Base-by-base conservation (phyloP, 1,139 yeast genomes). In the Taphrina confusa region DNA sequence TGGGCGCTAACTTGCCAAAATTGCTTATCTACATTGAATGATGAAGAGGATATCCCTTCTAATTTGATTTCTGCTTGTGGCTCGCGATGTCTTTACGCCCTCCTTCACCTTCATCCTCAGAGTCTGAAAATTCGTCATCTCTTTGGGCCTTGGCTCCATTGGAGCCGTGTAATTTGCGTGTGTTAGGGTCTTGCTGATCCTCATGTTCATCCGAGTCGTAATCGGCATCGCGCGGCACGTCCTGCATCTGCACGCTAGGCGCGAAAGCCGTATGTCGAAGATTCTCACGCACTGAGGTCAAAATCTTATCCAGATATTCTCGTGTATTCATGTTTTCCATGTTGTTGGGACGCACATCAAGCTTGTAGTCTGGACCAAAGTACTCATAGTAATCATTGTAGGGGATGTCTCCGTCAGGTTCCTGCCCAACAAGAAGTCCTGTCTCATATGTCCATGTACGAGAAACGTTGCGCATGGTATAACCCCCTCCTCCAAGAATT, bases 401-500 rank as follows among this genome's bases (percentile, higher is more conserved):
- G 4, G 97, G 97, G 68, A 91, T 80, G 70, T 91, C 96, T 12
- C 83, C 77, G 25, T 90, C 95, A 66, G 91, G 77, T 22, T 82
- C 73, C 64, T 85, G 87, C 68, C 89, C 87, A 68, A 89, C 91
- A 66, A 91, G 77, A 61, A 92, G 76, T 18, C 97, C 96, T 2
- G 96, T 85, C 74, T 92, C 98, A 71, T 81, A 91, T 42, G 96
- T 84, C 98, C 98, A 92, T 6, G 96, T 85, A 68, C 97, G 80
- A 33, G 96, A 90, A 50, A 92, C 98, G 72, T 92, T 92, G 72
- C 97, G 81, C 87, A 92, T 92, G 16, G 97, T 92, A 74, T 92
- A 92, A 31, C 98, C 98, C 68, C 98, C 98, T 58, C 98, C 98
- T 45, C 98, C 98, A 20, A 92, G 80, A 20, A 91, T 95, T 78